Base-by-base conservation (phyloP, 2,329 filamentous ascomycete genomes). In the Aspergillus texensis region DNA sequence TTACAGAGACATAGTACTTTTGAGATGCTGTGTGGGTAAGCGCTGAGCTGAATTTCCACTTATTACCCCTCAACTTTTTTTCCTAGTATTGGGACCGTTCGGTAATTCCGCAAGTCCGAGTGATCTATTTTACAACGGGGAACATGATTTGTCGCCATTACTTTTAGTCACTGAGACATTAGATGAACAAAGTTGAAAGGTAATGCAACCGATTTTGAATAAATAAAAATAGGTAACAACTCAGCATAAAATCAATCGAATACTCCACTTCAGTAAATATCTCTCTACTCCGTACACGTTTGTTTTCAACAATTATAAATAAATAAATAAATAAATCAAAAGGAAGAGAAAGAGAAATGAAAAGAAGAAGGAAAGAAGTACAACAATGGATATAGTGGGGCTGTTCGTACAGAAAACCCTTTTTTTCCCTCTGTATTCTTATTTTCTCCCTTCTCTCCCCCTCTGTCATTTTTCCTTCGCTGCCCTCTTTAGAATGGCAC, bases 71-170 rank as follows among this genome's bases (percentile, higher is more conserved):
- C 26, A 32, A 52, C 48, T 5, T 32, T 52, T 30, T 52, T 11
- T 41, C 1, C 16, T 12, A n/a, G 14, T 24, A n/a, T 34, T 55
- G 32, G 39, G 14, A 55, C 16, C 19, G 16, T 26, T 55, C 52
- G 32, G 32, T 55, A 55, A 55, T 39, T 16, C 52, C 32, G 32
- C 30, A 55, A 55, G 52, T 54, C 50, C 50, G 50, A 21, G n/a
- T 36, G 50, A 54, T 36, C 30, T 36, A 3, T 21, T 32, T 53
- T 34, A 24, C n/a, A 19, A n/a, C 26, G 9, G 9, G 9, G 19
- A 24, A 39, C 52, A 36, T 36, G 52, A 55, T 55, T 55, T 39
- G 32, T n/a, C 52, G 52, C 32, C 39, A 36, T n/a, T 36, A 36
- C 52, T 39, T 39, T 39, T 12, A n/a, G 8, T 34, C 32, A 21